A percentile compares a stretch with the other conserved stretches of the same genome.
These are phyloP conservation scores for Aspergillus nidulans DNA, from an alignment of 495 filamentous ascomycete genomes.

Conservation along the genomic window DNA sequence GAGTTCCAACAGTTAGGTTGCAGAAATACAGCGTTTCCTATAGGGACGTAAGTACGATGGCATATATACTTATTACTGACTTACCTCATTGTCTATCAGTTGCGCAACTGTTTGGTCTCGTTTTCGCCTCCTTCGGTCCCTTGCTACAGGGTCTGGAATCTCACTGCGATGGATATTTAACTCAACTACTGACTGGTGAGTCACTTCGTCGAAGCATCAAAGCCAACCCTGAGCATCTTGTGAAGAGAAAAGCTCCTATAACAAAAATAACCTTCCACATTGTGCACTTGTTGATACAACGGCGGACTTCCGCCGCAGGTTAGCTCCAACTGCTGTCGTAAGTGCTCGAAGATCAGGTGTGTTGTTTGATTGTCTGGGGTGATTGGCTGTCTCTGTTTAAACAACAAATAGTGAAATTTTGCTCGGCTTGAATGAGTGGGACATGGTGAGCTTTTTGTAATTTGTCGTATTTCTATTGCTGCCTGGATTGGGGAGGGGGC, in stretches of 20 bases:
- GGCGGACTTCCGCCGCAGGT: background rate
- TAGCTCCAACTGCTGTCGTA: background rate
- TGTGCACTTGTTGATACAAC: background rate
- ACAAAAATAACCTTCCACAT: background rate
- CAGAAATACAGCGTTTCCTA: slow-evolving; percentile 60
- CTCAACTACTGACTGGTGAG: slow-evolving; percentile 31
- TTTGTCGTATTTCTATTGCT: background rate
- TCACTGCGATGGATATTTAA: slow-evolving; percentile 39
- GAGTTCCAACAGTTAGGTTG: slow-evolving; percentile 70
- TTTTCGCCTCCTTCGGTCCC: slow-evolving; percentile 34
- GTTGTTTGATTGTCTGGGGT: too few relatives aligned
- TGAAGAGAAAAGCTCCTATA: slow-evolving; percentile 13
- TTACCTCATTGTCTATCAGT: slow-evolving; percentile 41
- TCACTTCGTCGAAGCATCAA: slow-evolving; percentile 32
- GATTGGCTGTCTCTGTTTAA: background rate
- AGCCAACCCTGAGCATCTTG: slow-evolving; percentile 12
- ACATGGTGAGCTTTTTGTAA: slow-evolving; percentile 9
- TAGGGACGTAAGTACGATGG: background rate
- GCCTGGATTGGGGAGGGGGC: background rate
- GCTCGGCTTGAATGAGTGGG: background rate
- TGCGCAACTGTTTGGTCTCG: slow-evolving; percentile 31
- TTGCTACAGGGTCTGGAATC: slow-evolving; percentile 26
- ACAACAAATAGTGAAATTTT: background rate
- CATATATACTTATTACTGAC: background rate
- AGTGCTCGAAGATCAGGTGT: background rate